These are phyloP conservation scores for Cyberlindnera saturnus DNA, from an alignment of 805 yeast species.

Conservation along the genomic window DNA sequence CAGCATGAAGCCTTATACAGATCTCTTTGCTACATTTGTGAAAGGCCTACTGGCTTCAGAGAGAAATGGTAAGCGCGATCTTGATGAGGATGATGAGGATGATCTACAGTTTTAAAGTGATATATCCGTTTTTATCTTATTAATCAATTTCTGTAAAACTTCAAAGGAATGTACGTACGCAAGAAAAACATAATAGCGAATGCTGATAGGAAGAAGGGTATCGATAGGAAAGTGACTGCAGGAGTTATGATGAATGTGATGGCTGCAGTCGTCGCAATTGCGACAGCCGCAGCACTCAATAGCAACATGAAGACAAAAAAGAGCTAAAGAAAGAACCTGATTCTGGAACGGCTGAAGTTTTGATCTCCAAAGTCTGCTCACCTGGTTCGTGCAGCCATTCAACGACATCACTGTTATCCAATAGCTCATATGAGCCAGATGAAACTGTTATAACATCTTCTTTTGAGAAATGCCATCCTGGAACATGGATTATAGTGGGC, in stretches of 20 bases:
- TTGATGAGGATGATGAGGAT: slow-evolving; percentile 25
- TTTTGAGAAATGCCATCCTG: slow-evolving; percentile 61
- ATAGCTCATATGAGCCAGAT: slow-evolving; percentile 51
- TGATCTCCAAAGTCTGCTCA: slow-evolving; percentile 28
- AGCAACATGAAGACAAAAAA: slow-evolving; percentile 12
- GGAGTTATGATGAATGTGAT: background rate
- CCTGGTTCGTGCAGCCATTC: slow-evolving; percentile 66
- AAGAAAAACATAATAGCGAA: background rate
- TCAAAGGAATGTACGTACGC: too few relatives aligned
- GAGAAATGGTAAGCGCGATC: slow-evolving; percentile 33
- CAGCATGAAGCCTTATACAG: slow-evolving; percentile 63
- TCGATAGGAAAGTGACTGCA: background rate
- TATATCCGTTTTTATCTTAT: background rate
- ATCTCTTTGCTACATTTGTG: slow-evolving; percentile 60
- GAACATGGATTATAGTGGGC: slow-evolving; percentile 64
- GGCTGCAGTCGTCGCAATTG: background rate
- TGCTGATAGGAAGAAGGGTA: background rate
- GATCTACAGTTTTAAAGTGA: slow-evolving; percentile 8
- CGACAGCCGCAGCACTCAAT: background rate
- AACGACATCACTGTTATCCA: slow-evolving; percentile 37
- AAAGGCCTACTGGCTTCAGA: slow-evolving; percentile 52
- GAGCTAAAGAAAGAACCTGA: slow-evolving; percentile 3
- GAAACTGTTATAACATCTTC: slow-evolving; percentile 45
- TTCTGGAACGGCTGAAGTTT: slow-evolving; percentile 3
- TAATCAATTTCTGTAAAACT: background rate